Evolutionary conservation across 495 filamentous ascomycete genomes (phyloP), one percentile per base, ranked within the genome.

Genomic region (Xylaria sp.): DNA sequence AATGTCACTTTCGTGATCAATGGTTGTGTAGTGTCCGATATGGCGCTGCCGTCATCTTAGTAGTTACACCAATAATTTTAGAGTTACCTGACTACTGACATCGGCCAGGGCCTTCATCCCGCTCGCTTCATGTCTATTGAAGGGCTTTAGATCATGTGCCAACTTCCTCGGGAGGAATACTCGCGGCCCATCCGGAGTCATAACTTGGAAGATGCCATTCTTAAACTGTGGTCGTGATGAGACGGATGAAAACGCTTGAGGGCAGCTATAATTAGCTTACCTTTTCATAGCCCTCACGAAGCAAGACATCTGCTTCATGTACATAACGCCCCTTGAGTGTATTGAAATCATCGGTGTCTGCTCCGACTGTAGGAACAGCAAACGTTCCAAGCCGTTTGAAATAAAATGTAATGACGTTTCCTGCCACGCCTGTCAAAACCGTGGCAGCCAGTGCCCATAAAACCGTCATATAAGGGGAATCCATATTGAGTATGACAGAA

Each of bases 121-220:
- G 66, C 75, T 78, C 3, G 82, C 80, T 31, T 79, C 74, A 37
- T 78, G 71, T 59, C 85, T 83, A 58, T 72, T 77, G 44, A 83
- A 76, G 15, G 75, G 82, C 67, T 85, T 86, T 59, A 85, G 73
- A 59, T 86, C 85, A 65, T 85, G 74, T 11, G 84, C 78, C 63
- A 79, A 80, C 52, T 77, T 80, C 19, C 82, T 83, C 35, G 84
- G 82, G 14, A 86, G 73, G 35, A 86, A 74, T 15, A 86, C 76
- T 19, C 82, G 71, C 0, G 80, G 80, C 11, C 73, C 71, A 40
- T 75, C 76, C 0, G 75, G 58, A 4, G 75, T 80, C 55, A 82
- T 76, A 33, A 83, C 72, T 61, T 86, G 84, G 67, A 85, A 86
- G 15, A 81, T 79, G 63, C 71, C 72, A 53, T 61, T 67, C 48